Conservation (phyloP, 139 green algal species). For the Chlamydomonas asymmetrica region DNA sequence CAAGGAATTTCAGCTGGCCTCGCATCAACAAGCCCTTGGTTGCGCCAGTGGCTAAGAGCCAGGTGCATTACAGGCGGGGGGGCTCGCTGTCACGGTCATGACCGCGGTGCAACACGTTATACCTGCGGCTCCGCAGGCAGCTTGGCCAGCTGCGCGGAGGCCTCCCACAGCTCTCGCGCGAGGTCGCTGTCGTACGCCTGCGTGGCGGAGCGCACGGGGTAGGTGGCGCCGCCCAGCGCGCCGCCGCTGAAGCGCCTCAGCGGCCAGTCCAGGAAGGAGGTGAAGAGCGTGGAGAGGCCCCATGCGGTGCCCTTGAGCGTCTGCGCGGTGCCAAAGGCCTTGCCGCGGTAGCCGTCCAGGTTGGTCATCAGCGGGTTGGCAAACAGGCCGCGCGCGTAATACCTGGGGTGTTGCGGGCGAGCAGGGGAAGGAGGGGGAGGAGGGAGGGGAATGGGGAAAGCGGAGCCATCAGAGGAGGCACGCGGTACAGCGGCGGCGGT, state of each 20-base stretch:
- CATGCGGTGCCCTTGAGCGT: conserved; percentile 33
- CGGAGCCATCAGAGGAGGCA: too few relatives aligned
- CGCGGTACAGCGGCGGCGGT: too few relatives aligned
- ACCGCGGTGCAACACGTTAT: too few relatives aligned
- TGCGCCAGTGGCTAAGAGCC: too few relatives aligned
- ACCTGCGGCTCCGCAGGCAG: conserved; percentile 33
- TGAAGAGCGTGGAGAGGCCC: conserved; percentile 28
- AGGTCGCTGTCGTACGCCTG: conserved; percentile 61
- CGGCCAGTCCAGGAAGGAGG: conserved; percentile 62
- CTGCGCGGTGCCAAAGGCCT: conserved; percentile 12
- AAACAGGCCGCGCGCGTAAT: conserved; percentile 80
- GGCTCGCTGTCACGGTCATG: too few relatives aligned
- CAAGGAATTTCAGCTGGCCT: too few relatives aligned
- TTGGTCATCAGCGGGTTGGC: conserved; percentile 33
- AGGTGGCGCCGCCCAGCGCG: conserved; percentile 34
- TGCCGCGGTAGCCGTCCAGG: conserved; percentile 31
- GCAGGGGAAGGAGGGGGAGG: too few relatives aligned
- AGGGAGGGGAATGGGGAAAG: too few relatives aligned
- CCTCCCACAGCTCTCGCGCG: conserved; percentile 63
- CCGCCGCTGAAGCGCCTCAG: conserved; percentile 48
- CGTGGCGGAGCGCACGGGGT: conserved; percentile 44
- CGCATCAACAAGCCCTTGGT: too few relatives aligned
- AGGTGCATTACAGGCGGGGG: too few relatives aligned
- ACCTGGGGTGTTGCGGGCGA: conserved; percentile 52
- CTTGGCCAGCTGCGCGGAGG: conserved; percentile 44